phyloP scores from a whole-genome alignment of 2,329 filamentous ascomycete species.

The Orbilia blumenaviensis region DNA sequence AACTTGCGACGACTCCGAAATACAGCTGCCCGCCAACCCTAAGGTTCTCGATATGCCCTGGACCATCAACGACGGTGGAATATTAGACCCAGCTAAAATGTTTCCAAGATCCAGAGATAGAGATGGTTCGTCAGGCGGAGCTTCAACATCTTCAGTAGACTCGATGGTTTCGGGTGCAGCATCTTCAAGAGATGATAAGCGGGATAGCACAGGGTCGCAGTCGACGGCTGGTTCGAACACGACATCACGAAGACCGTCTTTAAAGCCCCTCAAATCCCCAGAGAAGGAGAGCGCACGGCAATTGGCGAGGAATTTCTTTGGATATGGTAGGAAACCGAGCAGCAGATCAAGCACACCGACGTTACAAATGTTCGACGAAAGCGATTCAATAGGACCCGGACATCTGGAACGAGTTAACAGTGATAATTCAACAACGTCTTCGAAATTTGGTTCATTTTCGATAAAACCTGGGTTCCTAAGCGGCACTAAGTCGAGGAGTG shows the following conservation, averaged over 20 bases:
- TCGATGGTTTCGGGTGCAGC: conserved; percentile 40
- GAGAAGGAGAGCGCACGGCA: conserved; percentile 50
- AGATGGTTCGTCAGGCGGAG: conserved; percentile 52
- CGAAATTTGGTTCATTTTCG: conserved; percentile 46
- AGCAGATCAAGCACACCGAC: conserved; percentile 52
- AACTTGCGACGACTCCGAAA: conserved; percentile 22
- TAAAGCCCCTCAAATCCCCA: conserved; percentile 40
- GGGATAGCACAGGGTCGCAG: conserved; percentile 52
- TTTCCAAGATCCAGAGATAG: conserved; percentile 48
- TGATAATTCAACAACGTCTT: conserved; percentile 40
- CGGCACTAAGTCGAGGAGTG: conserved; percentile 38
- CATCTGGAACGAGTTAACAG: conserved; percentile 47
- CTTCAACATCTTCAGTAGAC: conserved; percentile 51
- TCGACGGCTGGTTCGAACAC: conserved; percentile 41
- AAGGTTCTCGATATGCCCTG: conserved; percentile 42
- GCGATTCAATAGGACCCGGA: conserved; percentile 16
- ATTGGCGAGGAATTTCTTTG: conserved; percentile 49
- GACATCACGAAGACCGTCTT: conserved; percentile 42
- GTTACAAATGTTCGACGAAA: conserved; percentile 36
- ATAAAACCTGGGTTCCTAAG: conserved; percentile 51
- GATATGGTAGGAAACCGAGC: conserved; percentile 52
- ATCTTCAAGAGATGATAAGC: conserved; percentile 42
- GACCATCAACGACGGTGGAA: conserved; percentile 50
- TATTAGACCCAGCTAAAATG: conserved; percentile 44
- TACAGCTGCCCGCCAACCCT: conserved; percentile 9